phyloP scores from a whole-genome alignment of 306 rosid genomes.

The Cajanus cajan region DNA sequence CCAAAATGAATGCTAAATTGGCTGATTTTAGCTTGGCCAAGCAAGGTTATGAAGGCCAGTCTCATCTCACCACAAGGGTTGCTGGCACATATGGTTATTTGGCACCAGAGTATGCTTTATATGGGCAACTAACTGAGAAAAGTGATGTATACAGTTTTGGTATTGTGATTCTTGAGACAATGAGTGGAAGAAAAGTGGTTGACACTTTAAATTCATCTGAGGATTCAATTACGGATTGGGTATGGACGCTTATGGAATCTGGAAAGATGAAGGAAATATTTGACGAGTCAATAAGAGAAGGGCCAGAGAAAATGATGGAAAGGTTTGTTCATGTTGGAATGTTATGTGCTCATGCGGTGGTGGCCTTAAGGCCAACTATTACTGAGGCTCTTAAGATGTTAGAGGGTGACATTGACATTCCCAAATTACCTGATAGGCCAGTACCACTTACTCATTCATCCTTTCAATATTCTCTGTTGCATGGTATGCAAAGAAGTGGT shows the following conservation, averaged over 20 bases:
- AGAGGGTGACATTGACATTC: constrained; percentile 86
- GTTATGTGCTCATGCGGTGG: constrained; percentile 85
- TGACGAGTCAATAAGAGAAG: constrained; percentile 48
- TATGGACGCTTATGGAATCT: constrained; percentile 60
- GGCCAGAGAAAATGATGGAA: constrained; percentile 66
- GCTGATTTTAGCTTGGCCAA: constrained; percentile 78
- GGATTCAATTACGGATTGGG: constrained; percentile 76
- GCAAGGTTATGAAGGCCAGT: constrained; percentile 59
- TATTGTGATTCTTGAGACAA: constrained; percentile 71
- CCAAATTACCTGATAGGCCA: constrained; percentile 69
- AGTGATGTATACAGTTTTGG: constrained; percentile 86
- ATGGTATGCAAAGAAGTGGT: constrained; percentile 34
- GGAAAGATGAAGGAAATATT: constrained; percentile 56
- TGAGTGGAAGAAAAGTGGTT: constrained; percentile 77
- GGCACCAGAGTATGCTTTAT: constrained; percentile 83
- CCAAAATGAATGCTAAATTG: constrained; percentile 65
- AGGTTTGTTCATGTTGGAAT: constrained; percentile 82
- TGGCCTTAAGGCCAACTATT: constrained; percentile 85
- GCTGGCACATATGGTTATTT: constrained; percentile 82
- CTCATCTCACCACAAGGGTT: constrained; percentile 78
- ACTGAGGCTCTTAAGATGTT: constrained; percentile 78
- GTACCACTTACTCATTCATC: constrained; percentile 71
- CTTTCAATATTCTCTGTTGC: constrained; percentile 46
- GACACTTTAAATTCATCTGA: constrained; percentile 47
- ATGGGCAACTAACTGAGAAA: constrained; percentile 75